These are phyloP conservation scores for Calocera viscosa DNA, from an alignment of 768 basidiomycete species.

Conservation along the genomic window DNA sequence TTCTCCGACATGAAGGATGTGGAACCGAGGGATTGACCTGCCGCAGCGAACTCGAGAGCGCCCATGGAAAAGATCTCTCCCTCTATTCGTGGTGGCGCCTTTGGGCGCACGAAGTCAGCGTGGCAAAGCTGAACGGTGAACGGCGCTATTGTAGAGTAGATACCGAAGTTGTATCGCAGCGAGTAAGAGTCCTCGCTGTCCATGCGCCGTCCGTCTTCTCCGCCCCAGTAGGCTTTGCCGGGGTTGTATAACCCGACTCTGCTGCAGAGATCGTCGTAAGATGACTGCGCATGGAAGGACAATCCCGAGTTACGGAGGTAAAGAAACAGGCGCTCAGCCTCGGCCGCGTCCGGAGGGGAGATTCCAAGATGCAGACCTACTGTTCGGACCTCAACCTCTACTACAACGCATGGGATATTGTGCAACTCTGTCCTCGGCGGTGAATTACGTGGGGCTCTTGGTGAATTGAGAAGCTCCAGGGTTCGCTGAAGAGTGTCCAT, in stretches of 20 bases:
- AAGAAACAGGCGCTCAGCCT: background rate
- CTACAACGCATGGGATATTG: background rate
- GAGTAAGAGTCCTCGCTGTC: background rate
- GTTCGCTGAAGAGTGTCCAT: background rate
- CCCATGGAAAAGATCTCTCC: background rate
- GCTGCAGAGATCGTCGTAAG: background rate
- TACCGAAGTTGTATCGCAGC: background rate
- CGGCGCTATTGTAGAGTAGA: background rate
- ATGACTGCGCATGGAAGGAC: background rate
- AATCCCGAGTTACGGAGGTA: background rate
- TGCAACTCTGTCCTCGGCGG: background rate
- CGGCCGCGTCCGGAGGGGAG: background rate
- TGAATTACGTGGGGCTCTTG: background rate
- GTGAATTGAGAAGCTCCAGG: background rate
- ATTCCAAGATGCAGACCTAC: background rate
- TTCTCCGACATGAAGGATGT: constrained; percentile 9
- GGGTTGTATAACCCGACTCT: background rate
- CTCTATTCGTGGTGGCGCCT: background rate
- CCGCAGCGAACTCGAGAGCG: background rate
- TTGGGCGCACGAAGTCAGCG: background rate
- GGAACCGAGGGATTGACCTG: background rate
- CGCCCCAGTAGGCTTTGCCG: background rate
- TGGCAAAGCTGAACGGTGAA: constrained; percentile 6
- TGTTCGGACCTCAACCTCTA: background rate
- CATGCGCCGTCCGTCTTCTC: background rate